Evolutionary conservation across 2,329 filamentous ascomycete species (phyloP).

Genomic region (Seiridium cupressi): DNA sequence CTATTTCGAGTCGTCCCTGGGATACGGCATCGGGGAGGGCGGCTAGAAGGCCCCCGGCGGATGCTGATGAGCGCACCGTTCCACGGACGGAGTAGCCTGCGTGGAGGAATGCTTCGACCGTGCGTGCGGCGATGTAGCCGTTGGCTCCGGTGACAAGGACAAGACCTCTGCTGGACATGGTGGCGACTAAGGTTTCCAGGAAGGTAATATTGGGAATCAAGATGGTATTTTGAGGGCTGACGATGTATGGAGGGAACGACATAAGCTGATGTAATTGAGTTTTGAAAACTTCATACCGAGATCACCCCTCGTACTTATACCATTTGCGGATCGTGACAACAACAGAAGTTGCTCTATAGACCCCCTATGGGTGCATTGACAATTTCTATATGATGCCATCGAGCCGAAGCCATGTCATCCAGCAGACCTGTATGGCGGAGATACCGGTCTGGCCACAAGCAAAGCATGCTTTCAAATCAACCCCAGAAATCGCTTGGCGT

Average conservation of each 20-base stretch:
- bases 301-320: too few species aligned
- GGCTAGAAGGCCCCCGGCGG: slow-evolving; percentile 13
- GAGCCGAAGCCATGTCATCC: too few species aligned
- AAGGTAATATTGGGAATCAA: neutral
- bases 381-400: too few species aligned
- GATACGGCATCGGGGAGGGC: slow-evolving; percentile 13
- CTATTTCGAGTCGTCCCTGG: slow-evolving; percentile 17
- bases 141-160: slow-evolving; percentile 32
- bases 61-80: slow-evolving; percentile 23
- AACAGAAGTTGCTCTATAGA: too few species aligned
- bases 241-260: neutral
- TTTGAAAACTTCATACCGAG: too few species aligned
- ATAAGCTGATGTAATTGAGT: too few species aligned
- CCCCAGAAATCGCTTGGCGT: too few species aligned
- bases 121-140: slow-evolving; percentile 30
- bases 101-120: slow-evolving; percentile 24
- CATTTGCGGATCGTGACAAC: too few species aligned
- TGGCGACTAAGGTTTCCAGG: too few species aligned
- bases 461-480: neutral
- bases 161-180: slow-evolving; percentile 15
- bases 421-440: too few species aligned
- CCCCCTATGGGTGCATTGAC: too few species aligned
- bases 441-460: neutral
- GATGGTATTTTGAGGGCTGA: neutral
- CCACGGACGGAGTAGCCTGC: slow-evolving; percentile 30